These are phyloP conservation scores for Gilbertella persicaria DNA, from an alignment of 371 early-diverging fungal genomes.

Conservation along the genomic window DNA sequence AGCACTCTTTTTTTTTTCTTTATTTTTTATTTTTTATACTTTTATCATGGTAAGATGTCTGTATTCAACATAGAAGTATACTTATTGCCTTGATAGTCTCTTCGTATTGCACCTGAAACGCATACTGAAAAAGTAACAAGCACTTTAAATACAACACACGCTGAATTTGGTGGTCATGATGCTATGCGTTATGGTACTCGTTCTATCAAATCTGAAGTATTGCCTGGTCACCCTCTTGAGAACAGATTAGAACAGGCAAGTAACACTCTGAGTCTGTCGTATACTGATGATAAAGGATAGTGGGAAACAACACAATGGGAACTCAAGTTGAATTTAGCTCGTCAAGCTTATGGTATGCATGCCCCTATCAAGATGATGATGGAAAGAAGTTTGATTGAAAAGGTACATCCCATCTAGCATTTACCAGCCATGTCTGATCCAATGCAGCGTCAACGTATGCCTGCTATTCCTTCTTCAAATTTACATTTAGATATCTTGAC, in stretches of 20 bases:
- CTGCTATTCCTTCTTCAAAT: constrained; percentile 73
- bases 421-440: too few relatives aligned
- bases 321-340: constrained; percentile 77
- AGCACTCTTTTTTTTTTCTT: too few relatives aligned
- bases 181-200: constrained; percentile 81
- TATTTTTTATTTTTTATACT: too few relatives aligned
- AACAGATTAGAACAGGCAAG: constrained; percentile 64
- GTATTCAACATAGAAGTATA: too few relatives aligned
- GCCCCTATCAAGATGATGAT: constrained; percentile 89
- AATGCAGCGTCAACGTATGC: constrained; percentile 54
- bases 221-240: constrained; percentile 81
- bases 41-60: too few relatives aligned
- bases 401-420: constrained; percentile 67
- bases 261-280: background rate
- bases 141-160: constrained; percentile 58
- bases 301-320: constrained; percentile 85
- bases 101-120: constrained; percentile 48
- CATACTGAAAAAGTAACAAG: constrained; percentile 47
- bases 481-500: constrained; percentile 83
- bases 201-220: constrained; percentile 70
- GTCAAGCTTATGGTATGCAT: constrained; percentile 83
- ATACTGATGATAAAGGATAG: constrained; percentile 36
- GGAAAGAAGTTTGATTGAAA: constrained; percentile 76
- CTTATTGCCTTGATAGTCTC: too few relatives aligned
- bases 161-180: constrained; percentile 81